Conservation (phyloP, 1,284 basidiomycete species). For the Spongispora temasekensis region DNA sequence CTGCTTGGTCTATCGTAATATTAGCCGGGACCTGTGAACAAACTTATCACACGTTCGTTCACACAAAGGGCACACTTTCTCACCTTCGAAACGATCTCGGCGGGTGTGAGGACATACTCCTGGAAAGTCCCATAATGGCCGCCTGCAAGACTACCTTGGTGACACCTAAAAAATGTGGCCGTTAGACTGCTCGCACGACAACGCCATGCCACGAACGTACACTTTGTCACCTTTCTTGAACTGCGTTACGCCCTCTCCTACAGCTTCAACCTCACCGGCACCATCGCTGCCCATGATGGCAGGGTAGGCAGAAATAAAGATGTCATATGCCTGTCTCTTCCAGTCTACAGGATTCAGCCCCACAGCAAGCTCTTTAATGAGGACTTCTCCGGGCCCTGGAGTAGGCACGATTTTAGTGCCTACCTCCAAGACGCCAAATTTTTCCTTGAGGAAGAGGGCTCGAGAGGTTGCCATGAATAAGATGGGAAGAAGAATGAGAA, state of each 20-base stretch:
- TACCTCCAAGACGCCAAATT: conserved; percentile 21
- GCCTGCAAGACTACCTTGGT: conserved; percentile 23
- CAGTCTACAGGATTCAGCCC: conserved; percentile 37
- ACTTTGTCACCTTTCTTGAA: conserved; percentile 52
- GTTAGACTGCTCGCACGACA: not conserved
- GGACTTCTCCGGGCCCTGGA: conserved; percentile 26
- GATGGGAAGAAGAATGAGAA: not conserved
- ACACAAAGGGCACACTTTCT: not conserved
- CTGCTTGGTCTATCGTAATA: conserved; percentile 26
- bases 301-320: conserved; percentile 33
- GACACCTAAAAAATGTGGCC: conserved; percentile 20
- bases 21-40: conserved; percentile 21
- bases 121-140: conserved; percentile 33
- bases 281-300: conserved; percentile 48
- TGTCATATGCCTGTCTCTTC: conserved; percentile 37
- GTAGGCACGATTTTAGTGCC: conserved; percentile 12
- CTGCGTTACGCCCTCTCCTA: conserved; percentile 44
- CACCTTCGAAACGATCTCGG: conserved; percentile 34
- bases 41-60: not conserved
- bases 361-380: conserved; percentile 27
- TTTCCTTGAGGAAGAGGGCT: conserved; percentile 27
- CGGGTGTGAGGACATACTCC: conserved; percentile 33
- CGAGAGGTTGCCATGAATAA: conserved; percentile 17
- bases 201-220: conserved; percentile 23
- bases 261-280: conserved; percentile 46